These are phyloP conservation scores for Solanum ossicruentum DNA, from an alignment of 257 asterid species.

Conservation along the genomic window DNA sequence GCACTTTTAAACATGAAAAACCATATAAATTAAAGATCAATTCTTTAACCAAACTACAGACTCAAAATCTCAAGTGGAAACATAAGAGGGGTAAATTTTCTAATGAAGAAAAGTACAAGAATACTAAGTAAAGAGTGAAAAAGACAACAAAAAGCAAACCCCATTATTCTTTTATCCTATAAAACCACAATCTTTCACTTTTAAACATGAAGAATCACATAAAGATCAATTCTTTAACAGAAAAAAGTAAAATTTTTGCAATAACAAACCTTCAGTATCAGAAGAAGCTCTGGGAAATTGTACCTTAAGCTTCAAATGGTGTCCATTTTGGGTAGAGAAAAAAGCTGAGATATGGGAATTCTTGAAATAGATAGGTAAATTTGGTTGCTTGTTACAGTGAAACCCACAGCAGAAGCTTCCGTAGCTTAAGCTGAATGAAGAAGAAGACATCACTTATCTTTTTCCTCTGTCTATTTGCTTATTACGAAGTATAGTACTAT, in stretches of 20 bases:
- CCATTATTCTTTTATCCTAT: background rate
- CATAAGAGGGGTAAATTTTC: background rate
- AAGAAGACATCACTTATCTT: conserved; percentile 36
- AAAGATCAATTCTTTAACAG: background rate
- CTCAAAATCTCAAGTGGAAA: background rate
- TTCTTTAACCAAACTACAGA: background rate
- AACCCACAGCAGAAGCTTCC: background rate
- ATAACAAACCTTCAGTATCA: conserved; percentile 17
- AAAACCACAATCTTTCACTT: background rate
- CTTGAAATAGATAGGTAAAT: conserved; percentile 7
- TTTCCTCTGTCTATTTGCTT: background rate
- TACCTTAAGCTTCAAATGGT: conserved; percentile 22
- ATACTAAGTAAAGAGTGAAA: background rate
- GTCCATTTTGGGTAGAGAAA: conserved; percentile 8
- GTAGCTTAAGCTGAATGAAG: conserved; percentile 16
- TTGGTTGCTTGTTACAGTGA: background rate
- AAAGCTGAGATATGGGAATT: background rate
- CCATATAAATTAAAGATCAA: background rate
- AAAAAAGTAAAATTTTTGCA: background rate
- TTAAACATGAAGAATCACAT: background rate
- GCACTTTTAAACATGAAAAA: background rate
- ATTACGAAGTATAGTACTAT: background rate
- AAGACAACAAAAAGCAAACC: background rate
- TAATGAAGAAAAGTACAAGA: background rate
- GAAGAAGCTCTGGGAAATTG: conserved; percentile 27